Base-by-base conservation (phyloP, 306 rosid species). In the Gastrolobium bilobum region DNA sequence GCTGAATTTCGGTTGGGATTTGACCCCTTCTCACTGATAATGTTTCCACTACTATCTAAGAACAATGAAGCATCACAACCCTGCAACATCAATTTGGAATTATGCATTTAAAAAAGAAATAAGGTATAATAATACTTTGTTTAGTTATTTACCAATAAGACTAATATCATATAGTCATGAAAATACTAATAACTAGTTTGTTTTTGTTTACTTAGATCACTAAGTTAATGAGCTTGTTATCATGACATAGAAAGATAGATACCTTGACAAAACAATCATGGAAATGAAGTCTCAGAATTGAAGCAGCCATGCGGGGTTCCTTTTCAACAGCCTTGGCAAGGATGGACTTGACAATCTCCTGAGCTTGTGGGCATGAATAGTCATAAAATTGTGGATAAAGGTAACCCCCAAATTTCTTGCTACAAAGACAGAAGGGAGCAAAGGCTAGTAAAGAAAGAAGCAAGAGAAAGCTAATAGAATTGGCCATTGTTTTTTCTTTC, bases 231-330 rank as follows among this genome's bases (percentile, higher is more conserved):
- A 52, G 34, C 33, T 47, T 38, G 14, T 56, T 59, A 59, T 29
- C 7, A 6, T 48, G 75, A 54, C 2, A 14, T 0, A n/a, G 4
- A 65, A 13, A 50, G 26, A 40, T 60, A 35, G 11, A 43, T 62
- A 93, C 99, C 99, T 95, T 72, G 63, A 92, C 99, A 80, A 95
- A 95, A 39, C 99, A 95, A 20, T 95, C 99, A 73, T 95, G 99
- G 68, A 95, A 95, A 73, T 91, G 97, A 48, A 95, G 91, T 63
- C 98, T 85, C 60, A 95, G 82, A 77, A 95, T 75, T 1, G 98
- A 95, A 85, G 99, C 99, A 9, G 98, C 93, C 26, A 78, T 87
- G 5, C 98, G 97, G 3, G 94, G 78, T 54, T 95, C 97, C 13
- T 73, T 82, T 1, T 84, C 90, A 15, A 90, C 86, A 43, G 91